These are phyloP conservation scores for Epichloe aotearoae DNA, from an alignment of 2,329 filamentous ascomycete genomes.

Conservation along the genomic window DNA sequence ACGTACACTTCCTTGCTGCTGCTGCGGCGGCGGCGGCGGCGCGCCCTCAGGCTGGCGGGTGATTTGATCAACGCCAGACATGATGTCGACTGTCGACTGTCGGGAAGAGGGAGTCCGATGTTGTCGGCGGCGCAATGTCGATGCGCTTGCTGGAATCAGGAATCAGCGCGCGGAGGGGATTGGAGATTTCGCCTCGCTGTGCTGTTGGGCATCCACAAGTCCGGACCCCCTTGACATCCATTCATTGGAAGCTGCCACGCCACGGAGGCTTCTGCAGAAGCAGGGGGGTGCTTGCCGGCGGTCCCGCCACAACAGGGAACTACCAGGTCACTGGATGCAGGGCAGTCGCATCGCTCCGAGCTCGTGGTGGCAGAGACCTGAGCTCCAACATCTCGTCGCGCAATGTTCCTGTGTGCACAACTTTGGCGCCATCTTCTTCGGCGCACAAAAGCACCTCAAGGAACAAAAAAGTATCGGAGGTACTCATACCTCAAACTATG, in stretches of 20 bases:
- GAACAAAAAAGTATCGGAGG: too few species aligned
- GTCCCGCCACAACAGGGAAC: background rate
- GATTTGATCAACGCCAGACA: slow-evolving; percentile 1
- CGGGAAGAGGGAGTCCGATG: background rate
- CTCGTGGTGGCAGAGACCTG: too few species aligned
- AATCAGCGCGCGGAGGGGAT: background rate
- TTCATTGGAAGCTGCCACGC: too few species aligned
- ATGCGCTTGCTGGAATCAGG: background rate
- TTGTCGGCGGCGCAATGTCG: background rate
- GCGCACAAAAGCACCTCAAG: too few species aligned
- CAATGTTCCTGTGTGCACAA: too few species aligned
- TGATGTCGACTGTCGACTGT: background rate
- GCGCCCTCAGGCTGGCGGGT: slow-evolving; percentile 12
- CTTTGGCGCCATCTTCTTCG: too few species aligned
- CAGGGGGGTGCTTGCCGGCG: background rate
- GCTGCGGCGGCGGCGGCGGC: slow-evolving; percentile 5
- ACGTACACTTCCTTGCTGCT: slow-evolving; percentile 13
- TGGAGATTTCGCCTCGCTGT: background rate
- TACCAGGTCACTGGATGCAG: too few species aligned
- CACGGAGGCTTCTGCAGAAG: too few species aligned
- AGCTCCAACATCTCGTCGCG: too few species aligned
- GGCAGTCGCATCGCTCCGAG: too few species aligned
- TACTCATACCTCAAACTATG: too few species aligned
- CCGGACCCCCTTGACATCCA: too few species aligned
- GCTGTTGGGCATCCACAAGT: background rate